A percentile compares a stretch with the other conserved stretches of the same genome.
These are phyloP conservation scores for Ambrosia trifida DNA, from an alignment of 129 eudicot species.

Conservation along the genomic window DNA sequence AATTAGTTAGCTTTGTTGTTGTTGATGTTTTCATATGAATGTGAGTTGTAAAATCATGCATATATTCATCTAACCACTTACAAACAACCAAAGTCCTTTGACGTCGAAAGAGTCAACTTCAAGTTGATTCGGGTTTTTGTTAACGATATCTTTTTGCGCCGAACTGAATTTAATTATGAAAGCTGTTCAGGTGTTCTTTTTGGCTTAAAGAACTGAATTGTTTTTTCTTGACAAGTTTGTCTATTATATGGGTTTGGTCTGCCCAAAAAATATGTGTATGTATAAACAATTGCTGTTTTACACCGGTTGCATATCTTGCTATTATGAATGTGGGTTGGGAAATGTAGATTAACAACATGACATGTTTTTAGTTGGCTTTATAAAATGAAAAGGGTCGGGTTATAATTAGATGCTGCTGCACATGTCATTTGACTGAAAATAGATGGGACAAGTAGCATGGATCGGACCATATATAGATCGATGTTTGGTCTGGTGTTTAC, in stretches of 20 bases:
- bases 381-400: no score
- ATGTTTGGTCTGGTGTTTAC: not conserved
- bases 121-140: not conserved
- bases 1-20: constrained; percentile 18
- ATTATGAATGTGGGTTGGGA: not conserved
- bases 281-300: no score
- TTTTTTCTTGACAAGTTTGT: no score
- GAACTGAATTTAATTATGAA: no score
- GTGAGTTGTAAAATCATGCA: constrained; percentile 12
- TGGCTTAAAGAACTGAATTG: no score
- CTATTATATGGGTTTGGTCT: not conserved
- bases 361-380: not conserved
- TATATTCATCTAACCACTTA: constrained; percentile 9
- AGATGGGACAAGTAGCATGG: not conserved
- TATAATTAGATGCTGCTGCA: no score
- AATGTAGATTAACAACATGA: not conserved
- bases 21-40: constrained; percentile 10
- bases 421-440: not conserved
- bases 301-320: not conserved
- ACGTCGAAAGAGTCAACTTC: not conserved
- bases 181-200: no score
- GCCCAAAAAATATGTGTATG: not conserved
- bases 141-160: no score
- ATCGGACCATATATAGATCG: not conserved
- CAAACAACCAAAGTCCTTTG: not conserved